phyloP scores from a whole-genome alignment of 257 asterid species.

The Petrea volubilis region DNA sequence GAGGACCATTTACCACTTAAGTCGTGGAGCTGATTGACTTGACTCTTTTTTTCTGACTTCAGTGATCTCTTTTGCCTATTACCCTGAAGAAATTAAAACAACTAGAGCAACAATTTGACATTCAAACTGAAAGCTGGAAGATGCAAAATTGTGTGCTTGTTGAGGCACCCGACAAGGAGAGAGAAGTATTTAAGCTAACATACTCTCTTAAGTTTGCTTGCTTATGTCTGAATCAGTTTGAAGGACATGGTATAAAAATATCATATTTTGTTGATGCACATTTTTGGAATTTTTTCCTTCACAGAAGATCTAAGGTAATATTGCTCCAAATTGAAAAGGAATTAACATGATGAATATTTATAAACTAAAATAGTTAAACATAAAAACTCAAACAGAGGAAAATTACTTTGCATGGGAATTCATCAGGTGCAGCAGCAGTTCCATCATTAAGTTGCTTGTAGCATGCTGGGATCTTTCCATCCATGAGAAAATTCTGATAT shows the following conservation, averaged over 20 bases:
- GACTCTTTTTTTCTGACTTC: conserved; percentile 39
- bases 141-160: conserved; percentile 1
- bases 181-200: neutral
- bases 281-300: neutral
- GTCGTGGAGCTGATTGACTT: conserved; percentile 36
- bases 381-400: neutral
- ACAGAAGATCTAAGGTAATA: neutral
- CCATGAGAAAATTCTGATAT: conserved; percentile 33
- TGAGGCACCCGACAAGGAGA: conserved; percentile 5
- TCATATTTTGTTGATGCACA: neutral
- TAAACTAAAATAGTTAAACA: neutral
- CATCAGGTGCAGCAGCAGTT: conserved; percentile 19
- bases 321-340: neutral
- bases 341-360: neutral
- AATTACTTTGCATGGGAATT: conserved; percentile 23
- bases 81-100: conserved; percentile 44
- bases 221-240: conserved; percentile 2
- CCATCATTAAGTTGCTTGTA: conserved; percentile 16
- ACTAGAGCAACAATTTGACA: conserved; percentile 45
- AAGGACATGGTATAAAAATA: neutral
- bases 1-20: conserved; percentile 36
- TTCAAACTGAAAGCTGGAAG: conserved; percentile 29
- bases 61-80: conserved; percentile 36
- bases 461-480: conserved; percentile 29
- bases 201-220: neutral